Evolutionary conservation across 345 rosid genomes (phyloP), one percentile per base, ranked within the genome.

Genomic region (Excoecaria cochinchinensis): DNA sequence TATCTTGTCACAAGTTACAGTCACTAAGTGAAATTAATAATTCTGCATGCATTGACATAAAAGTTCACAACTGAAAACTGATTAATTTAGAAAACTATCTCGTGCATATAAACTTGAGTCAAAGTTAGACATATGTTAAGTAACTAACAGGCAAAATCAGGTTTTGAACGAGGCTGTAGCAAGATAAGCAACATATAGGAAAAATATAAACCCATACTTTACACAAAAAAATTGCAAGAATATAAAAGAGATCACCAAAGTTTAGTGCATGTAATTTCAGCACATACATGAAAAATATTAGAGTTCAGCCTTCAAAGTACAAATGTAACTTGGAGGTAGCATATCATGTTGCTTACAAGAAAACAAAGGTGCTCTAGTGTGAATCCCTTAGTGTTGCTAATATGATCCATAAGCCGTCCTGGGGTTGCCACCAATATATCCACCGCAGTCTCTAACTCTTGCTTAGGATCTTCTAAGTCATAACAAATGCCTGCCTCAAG

Each of bases 321-420:
- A 16, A 19, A 66, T 22, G 40, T 22, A 44, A 22, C 15, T 0
- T 48, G 14, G 31, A 59, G 69, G 14, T 74, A 68, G 69, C 46
- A 69, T 17, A 36, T 38, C 22, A 15, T 50, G 67, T 46, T 73
- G 68, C 93, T 82, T 89, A 95, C 98, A 82, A 95, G 97, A 87
- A 88, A 95, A 84, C 92, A 79, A 40, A 95, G 93, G 82, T 95
- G 98, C 87, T 95, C 97, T 50, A 93, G 92, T 0, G 97, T 93
- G 78, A 95, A 95, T 39, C 98, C 98, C 77, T 87, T 86, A 8
- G 99, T 95, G 79, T 81, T 80, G 81, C 86, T 90, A 55, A 93
- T 93, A 82, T 95, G 98, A 58, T 95, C 99, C 97, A 93, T 87
- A n/a, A 95, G 90, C 84, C 99, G 90, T 79, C 99, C 99, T 6